Conservation (phyloP, 805 yeast genomes). For the Spathaspora passalidarum region DNA sequence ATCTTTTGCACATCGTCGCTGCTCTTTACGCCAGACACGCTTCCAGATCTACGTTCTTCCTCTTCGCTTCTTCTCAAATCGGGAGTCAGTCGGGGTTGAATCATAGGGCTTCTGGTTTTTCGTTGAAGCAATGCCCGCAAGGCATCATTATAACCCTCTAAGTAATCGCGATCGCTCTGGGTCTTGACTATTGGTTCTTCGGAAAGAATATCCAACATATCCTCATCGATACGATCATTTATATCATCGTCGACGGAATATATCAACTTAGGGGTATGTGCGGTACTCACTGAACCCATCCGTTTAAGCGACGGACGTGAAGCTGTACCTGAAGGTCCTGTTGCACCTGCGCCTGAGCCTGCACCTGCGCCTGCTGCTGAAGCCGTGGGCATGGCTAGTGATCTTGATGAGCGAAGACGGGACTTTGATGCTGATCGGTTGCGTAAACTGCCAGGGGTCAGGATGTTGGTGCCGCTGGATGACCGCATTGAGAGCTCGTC, state of each 20-base stretch:
- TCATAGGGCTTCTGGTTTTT: conserved; percentile 11
- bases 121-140: conserved; percentile 38
- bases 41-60: background rate
- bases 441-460: conserved; percentile 1
- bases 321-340: background rate
- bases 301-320: conserved; percentile 32
- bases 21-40: conserved; percentile 6
- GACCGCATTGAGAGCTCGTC: conserved; percentile 5
- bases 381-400: background rate
- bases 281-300: conserved; percentile 7
- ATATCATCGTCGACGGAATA: conserved; percentile 84
- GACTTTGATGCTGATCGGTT: background rate
- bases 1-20: conserved; percentile 1
- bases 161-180: conserved; percentile 38
- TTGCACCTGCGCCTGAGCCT: too few relatives aligned
- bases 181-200: conserved; percentile 18
- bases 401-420: background rate
- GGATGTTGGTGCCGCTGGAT: conserved; percentile 6
- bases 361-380: too few relatives aligned
- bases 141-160: conserved; percentile 76
- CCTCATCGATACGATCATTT: conserved; percentile 56
- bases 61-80: conserved; percentile 7
- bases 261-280: conserved; percentile 28
- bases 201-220: conserved; percentile 35
- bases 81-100: background rate